A percentile compares a stretch with the other conserved stretches of the same genome.
Conservation (phyloP, 2,329 filamentous ascomycete species). For the Parafenestella ontariensis region DNA sequence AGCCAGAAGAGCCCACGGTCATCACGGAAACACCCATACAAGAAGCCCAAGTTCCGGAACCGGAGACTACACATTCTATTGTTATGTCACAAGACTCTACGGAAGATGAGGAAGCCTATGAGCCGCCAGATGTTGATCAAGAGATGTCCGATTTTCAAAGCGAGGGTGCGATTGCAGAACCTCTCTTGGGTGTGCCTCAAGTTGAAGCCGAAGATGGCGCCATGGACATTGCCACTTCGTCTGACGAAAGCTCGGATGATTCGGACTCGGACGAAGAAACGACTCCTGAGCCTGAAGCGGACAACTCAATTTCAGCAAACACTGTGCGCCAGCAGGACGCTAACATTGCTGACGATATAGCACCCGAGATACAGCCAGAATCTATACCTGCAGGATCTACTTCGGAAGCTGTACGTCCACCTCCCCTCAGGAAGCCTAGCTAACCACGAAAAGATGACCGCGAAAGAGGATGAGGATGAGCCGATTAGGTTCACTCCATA, state of each 20-base stretch:
- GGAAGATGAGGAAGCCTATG: constrained; percentile 41
- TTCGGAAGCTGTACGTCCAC: constrained; percentile 30
- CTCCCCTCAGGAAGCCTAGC: constrained; percentile 6
- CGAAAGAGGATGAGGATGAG: constrained; percentile 18
- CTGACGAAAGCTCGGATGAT: constrained; percentile 32
- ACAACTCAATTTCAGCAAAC: constrained; percentile 18
- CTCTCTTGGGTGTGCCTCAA: constrained; percentile 2
- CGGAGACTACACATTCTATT: constrained; percentile 10
- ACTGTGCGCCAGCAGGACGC: constrained; percentile 15
- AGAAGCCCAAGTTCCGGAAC: constrained; percentile 6
- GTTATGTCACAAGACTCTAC: constrained; percentile 21
- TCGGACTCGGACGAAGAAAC: constrained; percentile 28
- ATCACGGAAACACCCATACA: constrained; percentile 5
- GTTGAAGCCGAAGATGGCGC: constrained; percentile 37
- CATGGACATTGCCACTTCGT: constrained; percentile 45
- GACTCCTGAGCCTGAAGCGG: constrained; percentile 15
- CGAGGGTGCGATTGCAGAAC: not conserved
- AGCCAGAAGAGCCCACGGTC: constrained; percentile 33
- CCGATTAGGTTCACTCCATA: constrained; percentile 67
- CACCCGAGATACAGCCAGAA: constrained; percentile 47
- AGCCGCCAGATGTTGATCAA: constrained; percentile 40
- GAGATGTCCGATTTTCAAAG: constrained; percentile 17
- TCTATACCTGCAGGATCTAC: constrained; percentile 13
- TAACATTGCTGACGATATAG: constrained; percentile 48
- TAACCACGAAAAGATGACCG: constrained; percentile 26